Percentiles rank a stretch among this genome's conserved stretches.
phyloP scores from a whole-genome alignment of 1,139 yeast genomes.

The Ashbya aceris region DNA sequence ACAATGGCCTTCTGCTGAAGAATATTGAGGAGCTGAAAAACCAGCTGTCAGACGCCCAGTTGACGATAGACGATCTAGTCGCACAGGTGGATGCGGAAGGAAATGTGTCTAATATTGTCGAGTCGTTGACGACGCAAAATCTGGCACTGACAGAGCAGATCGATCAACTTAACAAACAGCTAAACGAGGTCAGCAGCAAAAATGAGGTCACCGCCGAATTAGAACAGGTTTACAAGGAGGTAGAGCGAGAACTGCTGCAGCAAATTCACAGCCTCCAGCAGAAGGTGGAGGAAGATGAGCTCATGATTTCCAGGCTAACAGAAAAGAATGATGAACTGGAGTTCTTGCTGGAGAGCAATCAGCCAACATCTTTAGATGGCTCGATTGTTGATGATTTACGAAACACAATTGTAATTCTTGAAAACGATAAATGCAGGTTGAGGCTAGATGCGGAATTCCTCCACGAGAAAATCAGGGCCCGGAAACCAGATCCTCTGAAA shows the following conservation, averaged over 20 bases:
- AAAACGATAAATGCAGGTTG: slow-evolving; percentile 1
- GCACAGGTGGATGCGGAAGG: slow-evolving; percentile 6
- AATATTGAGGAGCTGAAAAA: slow-evolving; percentile 30
- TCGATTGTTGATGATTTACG: slow-evolving; percentile 30
- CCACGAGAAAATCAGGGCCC: neutral
- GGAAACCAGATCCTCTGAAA: neutral
- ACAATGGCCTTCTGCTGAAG: slow-evolving; percentile 29
- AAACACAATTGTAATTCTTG: slow-evolving; percentile 31
- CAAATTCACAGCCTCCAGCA: slow-evolving; percentile 39
- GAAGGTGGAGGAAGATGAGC: slow-evolving; percentile 31
- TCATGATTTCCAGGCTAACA: slow-evolving; percentile 35
- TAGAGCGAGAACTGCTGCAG: slow-evolving; percentile 30
- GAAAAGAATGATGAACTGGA: slow-evolving; percentile 45
- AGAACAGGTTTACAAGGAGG: slow-evolving; percentile 17
- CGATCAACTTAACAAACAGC: slow-evolving; percentile 19
- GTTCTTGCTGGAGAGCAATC: slow-evolving; percentile 23
- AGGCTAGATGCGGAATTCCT: neutral
- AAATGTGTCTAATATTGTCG: slow-evolving; percentile 19
- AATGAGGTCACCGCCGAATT: slow-evolving; percentile 16
- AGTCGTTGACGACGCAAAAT: slow-evolving; percentile 14
- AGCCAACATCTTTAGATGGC: neutral
- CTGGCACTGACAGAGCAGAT: slow-evolving; percentile 24
- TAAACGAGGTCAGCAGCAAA: slow-evolving; percentile 26
- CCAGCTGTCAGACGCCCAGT: slow-evolving; percentile 6
- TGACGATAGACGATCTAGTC: slow-evolving; percentile 6